Evolutionary conservation across 2,329 filamentous ascomycete genomes (phyloP), one percentile per base, ranked within the genome.

Genomic region (Claviceps digitariae): DNA sequence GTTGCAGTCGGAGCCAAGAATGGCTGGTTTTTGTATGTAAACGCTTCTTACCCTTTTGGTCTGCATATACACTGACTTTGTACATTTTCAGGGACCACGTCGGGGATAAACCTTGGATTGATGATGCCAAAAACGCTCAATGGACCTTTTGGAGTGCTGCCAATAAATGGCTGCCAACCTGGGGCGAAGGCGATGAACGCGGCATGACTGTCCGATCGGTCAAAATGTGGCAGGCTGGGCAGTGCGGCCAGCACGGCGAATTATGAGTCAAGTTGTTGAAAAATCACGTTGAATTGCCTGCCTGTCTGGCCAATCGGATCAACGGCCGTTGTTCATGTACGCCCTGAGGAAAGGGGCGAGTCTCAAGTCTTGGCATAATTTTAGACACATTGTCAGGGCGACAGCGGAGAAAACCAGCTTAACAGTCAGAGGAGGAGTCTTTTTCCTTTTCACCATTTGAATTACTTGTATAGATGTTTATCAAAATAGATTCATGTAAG

Each of bases 1-100:
- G 73, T 78, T 1, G 75, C 74, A 0, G 73, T 77, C 36, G 75
- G 75, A 2, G 64, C 67, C 41, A 71, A 63, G 7, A 76, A 74
- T 53, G 74, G 74, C 17, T 77, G 70, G 66, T 78, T 77, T 59
- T 59, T 62, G 64, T 70, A 60, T 58, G 67, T 62, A 27, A 3
- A 8, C 27, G 4, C 27, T 8, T 29, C 27, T 8, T 29, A 4
- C 8, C 27, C 27, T 29, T 29, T 29, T 29, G n/a, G n/a, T 2
- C 27, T 1, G 8, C 8, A 29, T 29, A 38, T 3, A 38, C 13
- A 17, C 15, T 38, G 7, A 38, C 34, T 17, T 17, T 38, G n/a
- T n/a, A n/a, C n/a, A n/a, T 34, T 34, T 10, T 10, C 31, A 71
- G 66, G 51, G 74, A 77, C 56, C 64, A 68, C 6, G 56, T 69